Evolutionary conservation across 2,329 filamentous ascomycete genomes (phyloP).

Genomic region (Graphiopsis chlorocephala): DNA sequence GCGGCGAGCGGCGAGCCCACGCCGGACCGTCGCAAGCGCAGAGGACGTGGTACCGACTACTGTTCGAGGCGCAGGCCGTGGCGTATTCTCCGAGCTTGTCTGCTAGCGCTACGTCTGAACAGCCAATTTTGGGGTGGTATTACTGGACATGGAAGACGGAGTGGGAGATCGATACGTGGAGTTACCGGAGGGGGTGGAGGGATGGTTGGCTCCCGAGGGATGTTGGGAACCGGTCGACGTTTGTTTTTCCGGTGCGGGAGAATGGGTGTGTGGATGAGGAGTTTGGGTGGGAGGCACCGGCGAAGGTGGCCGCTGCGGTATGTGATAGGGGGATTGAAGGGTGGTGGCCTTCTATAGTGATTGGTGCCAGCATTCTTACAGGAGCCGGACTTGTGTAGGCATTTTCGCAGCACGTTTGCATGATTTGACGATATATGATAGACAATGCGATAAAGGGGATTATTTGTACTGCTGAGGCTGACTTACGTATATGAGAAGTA

Average conservation of each 20-base stretch:
- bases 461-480: background rate
- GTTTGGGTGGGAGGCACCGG: conserved; percentile 8
- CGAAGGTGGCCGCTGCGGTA: background rate
- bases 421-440: background rate
- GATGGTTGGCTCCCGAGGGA: conserved; percentile 24
- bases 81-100: conserved; percentile 20
- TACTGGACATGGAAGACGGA: conserved; percentile 29
- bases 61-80: conserved; percentile 25
- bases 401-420: background rate
- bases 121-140: conserved; percentile 22
- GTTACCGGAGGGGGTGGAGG: conserved; percentile 20
- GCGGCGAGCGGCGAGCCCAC: background rate
- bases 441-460: background rate
- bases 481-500: background rate
- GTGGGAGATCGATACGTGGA: conserved; percentile 27
- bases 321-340: background rate
- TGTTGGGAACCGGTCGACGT: conserved; percentile 21
- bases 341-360: background rate
- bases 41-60: conserved; percentile 24
- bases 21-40: conserved; percentile 8
- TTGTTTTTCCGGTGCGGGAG: conserved; percentile 20
- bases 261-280: conserved; percentile 12
- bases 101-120: background rate
- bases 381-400: background rate
- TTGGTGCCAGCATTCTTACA: background rate